These are phyloP conservation scores for Cercospora janseana DNA, from an alignment of 2,329 filamentous ascomycete species.

Conservation along the genomic window DNA sequence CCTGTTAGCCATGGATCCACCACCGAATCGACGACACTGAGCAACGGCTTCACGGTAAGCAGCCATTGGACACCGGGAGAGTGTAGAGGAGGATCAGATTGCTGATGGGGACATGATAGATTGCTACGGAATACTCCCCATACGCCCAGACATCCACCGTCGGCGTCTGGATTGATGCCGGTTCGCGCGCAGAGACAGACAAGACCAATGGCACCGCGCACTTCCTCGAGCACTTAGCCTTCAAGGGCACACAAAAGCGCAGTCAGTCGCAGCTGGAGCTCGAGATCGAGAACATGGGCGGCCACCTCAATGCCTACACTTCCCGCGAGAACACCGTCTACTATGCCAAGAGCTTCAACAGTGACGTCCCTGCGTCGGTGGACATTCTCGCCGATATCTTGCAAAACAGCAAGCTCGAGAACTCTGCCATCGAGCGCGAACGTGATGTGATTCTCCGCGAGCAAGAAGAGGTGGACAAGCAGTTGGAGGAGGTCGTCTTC, in stretches of 20 bases:
- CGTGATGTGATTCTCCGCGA: slow-evolving; percentile 97
- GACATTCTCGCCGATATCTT: slow-evolving; percentile 99
- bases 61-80: slow-evolving; percentile 23
- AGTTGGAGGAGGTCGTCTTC: slow-evolving; percentile 98
- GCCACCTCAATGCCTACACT: slow-evolving; percentile 98
- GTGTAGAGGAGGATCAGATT: neutral
- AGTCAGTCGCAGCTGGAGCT: slow-evolving; percentile 97
- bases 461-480: slow-evolving; percentile 99
- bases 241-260: slow-evolving; percentile 97
- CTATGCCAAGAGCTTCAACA: slow-evolving; percentile 99
- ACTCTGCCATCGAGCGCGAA: slow-evolving; percentile 89
- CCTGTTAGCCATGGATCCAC: slow-evolving; percentile 71
- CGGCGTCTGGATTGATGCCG: slow-evolving; percentile 99
- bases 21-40: slow-evolving; percentile 93
- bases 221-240: slow-evolving; percentile 99
- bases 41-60: slow-evolving; percentile 92
- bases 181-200: slow-evolving; percentile 94
- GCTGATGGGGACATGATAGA: slow-evolving; percentile 54
- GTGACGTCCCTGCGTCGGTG: slow-evolving; percentile 91
- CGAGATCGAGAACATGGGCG: slow-evolving; percentile 99
- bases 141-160: slow-evolving; percentile 98
- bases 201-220: slow-evolving; percentile 99
- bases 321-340: slow-evolving; percentile 99
- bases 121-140: slow-evolving; percentile 96
- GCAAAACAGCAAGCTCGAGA: slow-evolving; percentile 98